Percentiles rank a stretch among this genome's conserved stretches.
These are phyloP conservation scores for Kwoniella sp. DNA, from an alignment of 768 basidiomycete genomes.

Conservation along the genomic window DNA sequence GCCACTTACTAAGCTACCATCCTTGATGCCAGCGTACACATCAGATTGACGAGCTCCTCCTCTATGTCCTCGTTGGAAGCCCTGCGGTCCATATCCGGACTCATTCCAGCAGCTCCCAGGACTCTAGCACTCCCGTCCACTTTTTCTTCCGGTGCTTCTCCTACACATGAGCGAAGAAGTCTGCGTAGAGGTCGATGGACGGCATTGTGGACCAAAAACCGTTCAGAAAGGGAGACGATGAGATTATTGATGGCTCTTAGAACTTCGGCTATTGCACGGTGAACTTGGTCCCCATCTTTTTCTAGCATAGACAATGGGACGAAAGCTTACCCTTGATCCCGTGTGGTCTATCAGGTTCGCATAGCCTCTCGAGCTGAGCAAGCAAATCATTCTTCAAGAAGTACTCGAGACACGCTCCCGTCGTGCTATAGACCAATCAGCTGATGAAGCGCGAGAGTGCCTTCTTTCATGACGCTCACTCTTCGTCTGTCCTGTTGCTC, in stretches of 20 bases:
- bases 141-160: slow-evolving; percentile 87
- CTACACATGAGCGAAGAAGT: slow-evolving; percentile 80
- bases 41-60: slow-evolving; percentile 72
- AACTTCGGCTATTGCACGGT: slow-evolving; percentile 83
- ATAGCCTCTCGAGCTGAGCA: slow-evolving; percentile 78
- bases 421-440: slow-evolving; percentile 63
- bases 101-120: slow-evolving; percentile 74
- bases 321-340: slow-evolving; percentile 69
- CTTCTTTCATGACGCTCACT: slow-evolving; percentile 59
- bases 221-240: slow-evolving; percentile 87
- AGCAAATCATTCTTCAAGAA: slow-evolving; percentile 87
- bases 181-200: slow-evolving; percentile 85
- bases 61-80: slow-evolving; percentile 54
- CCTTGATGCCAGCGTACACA: slow-evolving; percentile 88
- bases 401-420: slow-evolving; percentile 87
- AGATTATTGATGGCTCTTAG: slow-evolving; percentile 84
- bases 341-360: slow-evolving; percentile 77
- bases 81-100: slow-evolving; percentile 10
- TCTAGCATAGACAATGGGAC: too few species aligned
- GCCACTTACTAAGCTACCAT: slow-evolving; percentile 65
- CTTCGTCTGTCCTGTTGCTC: slow-evolving; percentile 78
- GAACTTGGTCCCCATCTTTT: too few species aligned
- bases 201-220: slow-evolving; percentile 86
- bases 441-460: too few species aligned
- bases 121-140: slow-evolving; percentile 70